Evolutionary conservation across 768 basidiomycete species (phyloP).

Genomic region (Lactarius sanguifluus): DNA sequence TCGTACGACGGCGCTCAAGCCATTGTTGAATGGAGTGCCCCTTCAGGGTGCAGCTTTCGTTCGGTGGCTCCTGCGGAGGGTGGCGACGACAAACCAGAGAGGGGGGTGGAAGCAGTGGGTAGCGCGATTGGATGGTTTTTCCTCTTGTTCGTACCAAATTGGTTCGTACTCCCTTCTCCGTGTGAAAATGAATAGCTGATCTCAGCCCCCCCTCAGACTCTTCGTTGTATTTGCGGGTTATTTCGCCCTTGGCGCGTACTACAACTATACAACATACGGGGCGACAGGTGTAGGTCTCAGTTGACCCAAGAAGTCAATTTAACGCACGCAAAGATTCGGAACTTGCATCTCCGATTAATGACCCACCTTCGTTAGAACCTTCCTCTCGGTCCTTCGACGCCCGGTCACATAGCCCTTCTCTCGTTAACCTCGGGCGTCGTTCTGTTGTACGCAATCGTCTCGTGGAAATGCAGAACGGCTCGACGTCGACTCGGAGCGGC

Average conservation of each 20-base stretch:
- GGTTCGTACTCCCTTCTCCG: slow-evolving; percentile 35
- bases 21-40: slow-evolving; percentile 60
- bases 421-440: slow-evolving; percentile 56
- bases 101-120: slow-evolving; percentile 42
- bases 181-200: slow-evolving; percentile 3
- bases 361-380: slow-evolving; percentile 1
- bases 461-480: slow-evolving; percentile 50
- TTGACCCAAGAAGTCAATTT: background rate
- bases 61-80: slow-evolving; percentile 30
- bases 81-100: slow-evolving; percentile 34
- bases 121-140: slow-evolving; percentile 90
- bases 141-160: slow-evolving; percentile 75
- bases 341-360: background rate
- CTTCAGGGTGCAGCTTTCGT: slow-evolving; percentile 55
- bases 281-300: slow-evolving; percentile 75
- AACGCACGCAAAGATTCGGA: slow-evolving; percentile 1
- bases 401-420: slow-evolving; percentile 53
- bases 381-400: slow-evolving; percentile 33
- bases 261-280: slow-evolving; percentile 87
- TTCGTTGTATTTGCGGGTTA: slow-evolving; percentile 67
- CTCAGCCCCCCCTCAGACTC: slow-evolving; percentile 42
- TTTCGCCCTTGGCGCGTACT: slow-evolving; percentile 77
- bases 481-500: background rate
- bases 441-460: slow-evolving; percentile 69
- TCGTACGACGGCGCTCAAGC: slow-evolving; percentile 60